These are phyloP conservation scores for Rhododendron griersonianum DNA, from an alignment of 148 eudicot genomes.

Conservation along the genomic window DNA sequence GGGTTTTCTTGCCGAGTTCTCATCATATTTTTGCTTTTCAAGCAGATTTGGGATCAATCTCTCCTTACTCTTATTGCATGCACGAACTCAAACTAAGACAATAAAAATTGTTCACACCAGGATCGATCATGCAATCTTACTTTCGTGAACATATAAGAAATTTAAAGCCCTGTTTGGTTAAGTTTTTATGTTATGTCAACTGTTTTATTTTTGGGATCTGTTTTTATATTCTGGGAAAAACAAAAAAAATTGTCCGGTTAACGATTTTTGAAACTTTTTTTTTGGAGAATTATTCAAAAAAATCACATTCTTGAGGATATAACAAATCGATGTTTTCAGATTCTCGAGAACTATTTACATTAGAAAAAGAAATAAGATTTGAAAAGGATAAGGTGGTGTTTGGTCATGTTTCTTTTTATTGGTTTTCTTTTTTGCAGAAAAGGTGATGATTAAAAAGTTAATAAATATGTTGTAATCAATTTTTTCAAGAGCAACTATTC, in stretches of 20 bases:
- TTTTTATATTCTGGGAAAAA: neutral
- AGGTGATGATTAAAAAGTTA: neutral
- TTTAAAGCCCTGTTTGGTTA: neutral
- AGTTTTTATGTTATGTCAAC: neutral
- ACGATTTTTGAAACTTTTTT: neutral
- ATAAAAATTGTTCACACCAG: neutral
- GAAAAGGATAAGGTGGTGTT: neutral
- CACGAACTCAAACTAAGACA: neutral
- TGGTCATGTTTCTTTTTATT: neutral
- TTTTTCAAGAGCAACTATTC: neutral
- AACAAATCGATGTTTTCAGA: neutral
- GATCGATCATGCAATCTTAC: neutral
- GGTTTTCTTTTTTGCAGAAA: neutral
- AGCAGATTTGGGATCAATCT: neutral
- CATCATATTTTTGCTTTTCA: neutral
- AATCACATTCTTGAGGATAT: neutral
- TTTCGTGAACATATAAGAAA: neutral
- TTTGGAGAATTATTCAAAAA: neutral
- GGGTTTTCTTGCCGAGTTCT: neutral
- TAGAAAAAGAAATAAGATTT: neutral
- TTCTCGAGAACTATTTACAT: neutral
- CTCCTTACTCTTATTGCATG: neutral
- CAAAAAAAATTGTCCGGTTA: neutral
- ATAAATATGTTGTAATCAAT: neutral
- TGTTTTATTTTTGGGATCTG: neutral